Evolutionary conservation across 148 eudicot species (phyloP), one percentile per base, ranked within the genome.

Genomic region (Cornus kousa): DNA sequence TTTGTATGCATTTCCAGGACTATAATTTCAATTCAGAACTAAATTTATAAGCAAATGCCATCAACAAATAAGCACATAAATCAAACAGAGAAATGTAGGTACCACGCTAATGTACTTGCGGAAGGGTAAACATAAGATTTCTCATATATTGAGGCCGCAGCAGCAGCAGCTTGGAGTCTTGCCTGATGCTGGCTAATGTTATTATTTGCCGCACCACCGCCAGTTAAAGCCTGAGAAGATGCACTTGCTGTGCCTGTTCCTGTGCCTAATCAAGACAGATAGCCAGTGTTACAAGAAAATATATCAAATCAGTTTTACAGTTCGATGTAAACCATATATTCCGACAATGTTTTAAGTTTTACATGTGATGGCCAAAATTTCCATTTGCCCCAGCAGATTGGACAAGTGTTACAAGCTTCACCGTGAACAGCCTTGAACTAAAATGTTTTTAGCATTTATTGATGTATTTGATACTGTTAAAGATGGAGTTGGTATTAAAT

Each of bases 101-200:
- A 96, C 99, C 99, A 96, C 57, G 80, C 84, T 80, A 88, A 67
- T 33, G 91, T 78, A 69, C 85, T 89, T 68, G 88, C 81, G 70
- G 91, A 89, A 68, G 99, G 98, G 83, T 96, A 96, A 55, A 96
- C 98, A 83, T 88, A 87, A 78, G 99, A 96, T 85, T 85, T 96
- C 84, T 87, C 91, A 83, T 96, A 96, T 32, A 96, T 70, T 31
- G 97, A 79, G 11, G 99, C 98, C 60, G 99, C 99, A 7, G 97
- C 86, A n/a, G 98, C 92, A 55, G 97, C 98, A 79, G 99, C 99
- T 87, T 89, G 89, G 14, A 93, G 86, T 77, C 98, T 88, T 37
- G 88, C 93, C 76, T 91, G 89, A 72, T 91, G 89, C 80, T 83
- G 88, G 78, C 85, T 89, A 66, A 87, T 68, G 76, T 86, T 77